phyloP scores from a whole-genome alignment of 257 asterid genomes.

The Primulina huaijiensis region DNA sequence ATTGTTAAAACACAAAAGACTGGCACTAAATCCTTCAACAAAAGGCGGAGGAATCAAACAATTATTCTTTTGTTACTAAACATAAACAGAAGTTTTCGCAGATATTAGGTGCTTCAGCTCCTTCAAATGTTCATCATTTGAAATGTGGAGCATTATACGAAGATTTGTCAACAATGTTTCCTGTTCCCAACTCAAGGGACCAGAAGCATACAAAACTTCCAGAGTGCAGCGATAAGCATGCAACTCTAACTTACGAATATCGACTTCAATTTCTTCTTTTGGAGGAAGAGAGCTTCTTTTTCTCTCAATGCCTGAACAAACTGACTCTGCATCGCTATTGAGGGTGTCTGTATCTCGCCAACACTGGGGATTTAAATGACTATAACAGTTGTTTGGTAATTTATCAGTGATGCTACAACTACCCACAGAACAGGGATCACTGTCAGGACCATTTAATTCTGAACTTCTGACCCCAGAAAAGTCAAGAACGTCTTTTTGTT shows the following conservation, averaged over 20 bases:
- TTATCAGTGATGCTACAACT: constrained; percentile 66
- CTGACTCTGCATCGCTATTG: constrained; percentile 69
- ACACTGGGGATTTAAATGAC: constrained; percentile 31
- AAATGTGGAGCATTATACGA: constrained; percentile 75
- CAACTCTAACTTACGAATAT: constrained; percentile 72
- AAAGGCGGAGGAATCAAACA: constrained; percentile 16
- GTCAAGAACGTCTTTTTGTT: constrained; percentile 34
- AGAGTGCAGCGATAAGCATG: constrained; percentile 77
- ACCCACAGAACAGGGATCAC: constrained; percentile 72
- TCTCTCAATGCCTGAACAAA: constrained; percentile 41
- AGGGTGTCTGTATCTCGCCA: constrained; percentile 39
- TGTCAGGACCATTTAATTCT: constrained; percentile 43
- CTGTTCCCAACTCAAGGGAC: constrained; percentile 94
- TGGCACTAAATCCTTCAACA: constrained; percentile 22
- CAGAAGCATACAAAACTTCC: constrained; percentile 71
- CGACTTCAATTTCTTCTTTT: constrained; percentile 51
- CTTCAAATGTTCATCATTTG: constrained; percentile 89
- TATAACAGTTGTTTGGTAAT: constrained; percentile 35
- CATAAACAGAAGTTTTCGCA: constrained; percentile 41
- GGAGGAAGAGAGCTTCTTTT: constrained; percentile 39
- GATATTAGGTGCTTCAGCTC: constrained; percentile 73
- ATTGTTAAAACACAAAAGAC: constrained; percentile 26
- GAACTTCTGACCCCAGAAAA: constrained; percentile 33
- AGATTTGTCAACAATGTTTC: constrained; percentile 81
- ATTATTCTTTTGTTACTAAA: constrained; percentile 36